Evolutionary conservation across 202 grass and related monocot genomes (phyloP).

Genomic region (Panicum hallii): DNA sequence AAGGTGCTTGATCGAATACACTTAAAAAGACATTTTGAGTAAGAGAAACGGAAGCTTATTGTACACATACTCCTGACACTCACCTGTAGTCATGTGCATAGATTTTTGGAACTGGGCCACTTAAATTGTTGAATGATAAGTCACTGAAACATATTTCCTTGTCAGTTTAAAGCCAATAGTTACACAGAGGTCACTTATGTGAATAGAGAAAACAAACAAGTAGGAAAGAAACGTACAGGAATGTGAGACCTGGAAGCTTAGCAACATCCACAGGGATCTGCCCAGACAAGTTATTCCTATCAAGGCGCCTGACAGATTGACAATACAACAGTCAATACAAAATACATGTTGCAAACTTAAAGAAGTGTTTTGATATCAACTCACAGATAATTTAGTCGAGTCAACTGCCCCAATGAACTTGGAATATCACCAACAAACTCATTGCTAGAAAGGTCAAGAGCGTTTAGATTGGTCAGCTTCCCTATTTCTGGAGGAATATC

Average conservation of each 20-base stretch:
- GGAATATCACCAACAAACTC: slow-evolving; percentile 88
- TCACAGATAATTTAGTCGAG: slow-evolving; percentile 89
- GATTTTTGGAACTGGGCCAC: slow-evolving; percentile 81
- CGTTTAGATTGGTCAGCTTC: slow-evolving; percentile 78
- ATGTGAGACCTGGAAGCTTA: slow-evolving; percentile 88
- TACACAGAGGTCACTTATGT: slow-evolving; percentile 14
- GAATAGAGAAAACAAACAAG: slow-evolving; percentile 39
- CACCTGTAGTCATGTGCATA: slow-evolving; percentile 92
- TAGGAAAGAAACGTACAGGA: slow-evolving; percentile 77
- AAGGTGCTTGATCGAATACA: not conserved
- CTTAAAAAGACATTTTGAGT: not conserved
- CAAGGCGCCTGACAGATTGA: slow-evolving; percentile 76
- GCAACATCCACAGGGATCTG: slow-evolving; percentile 81
- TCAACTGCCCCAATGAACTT: slow-evolving; percentile 75
- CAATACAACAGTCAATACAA: slow-evolving; percentile 44
- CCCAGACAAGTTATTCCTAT: slow-evolving; percentile 89
- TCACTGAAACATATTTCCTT: slow-evolving; percentile 73
- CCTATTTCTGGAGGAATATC: slow-evolving; percentile 83
- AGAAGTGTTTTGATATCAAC: slow-evolving; percentile 37
- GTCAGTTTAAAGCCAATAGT: slow-evolving; percentile 48
- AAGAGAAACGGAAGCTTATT: slow-evolving; percentile 7
- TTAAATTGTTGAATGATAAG: slow-evolving; percentile 93
- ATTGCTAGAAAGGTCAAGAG: slow-evolving; percentile 93
- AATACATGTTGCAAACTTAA: slow-evolving; percentile 19
- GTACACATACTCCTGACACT: slow-evolving; percentile 21